Conservation (phyloP, 2,329 filamentous ascomycete genomes). For the Didymella keratinophila region DNA sequence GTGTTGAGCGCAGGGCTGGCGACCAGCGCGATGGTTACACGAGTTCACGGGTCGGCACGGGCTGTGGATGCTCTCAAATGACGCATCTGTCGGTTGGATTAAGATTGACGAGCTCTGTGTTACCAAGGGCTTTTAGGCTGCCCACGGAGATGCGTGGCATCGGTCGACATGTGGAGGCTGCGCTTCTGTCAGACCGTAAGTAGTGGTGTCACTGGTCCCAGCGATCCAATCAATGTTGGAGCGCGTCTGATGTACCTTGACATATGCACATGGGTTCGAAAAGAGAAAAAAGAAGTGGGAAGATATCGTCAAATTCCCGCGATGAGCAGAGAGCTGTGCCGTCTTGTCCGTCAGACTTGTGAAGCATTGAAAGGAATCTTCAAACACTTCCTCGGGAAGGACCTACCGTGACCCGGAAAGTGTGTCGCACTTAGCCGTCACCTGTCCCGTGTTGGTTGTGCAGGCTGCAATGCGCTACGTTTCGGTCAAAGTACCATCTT, state of each 20-base stretch:
- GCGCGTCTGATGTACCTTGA: conserved; percentile 30
- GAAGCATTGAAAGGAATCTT: conserved; percentile 23
- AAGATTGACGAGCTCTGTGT: conserved; percentile 48
- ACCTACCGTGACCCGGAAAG: neutral
- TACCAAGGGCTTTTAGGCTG: conserved; percentile 26
- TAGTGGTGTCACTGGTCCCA: conserved; percentile 12
- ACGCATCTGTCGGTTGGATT: conserved; percentile 34
- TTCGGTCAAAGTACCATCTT: neutral
- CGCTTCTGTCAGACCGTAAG: conserved; percentile 27
- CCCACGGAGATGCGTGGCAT: conserved; percentile 35
- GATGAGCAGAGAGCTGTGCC: conserved; percentile 27
- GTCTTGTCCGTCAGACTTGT: conserved; percentile 23
- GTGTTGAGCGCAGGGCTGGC: conserved; percentile 18
- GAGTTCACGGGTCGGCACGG: conserved; percentile 49
- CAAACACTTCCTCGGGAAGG: conserved; percentile 4
- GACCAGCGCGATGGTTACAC: conserved; percentile 24
- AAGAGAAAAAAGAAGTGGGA: conserved; percentile 31
- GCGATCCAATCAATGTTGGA: conserved; percentile 20
- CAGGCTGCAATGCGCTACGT: conserved; percentile 30
- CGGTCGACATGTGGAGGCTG: conserved; percentile 30
- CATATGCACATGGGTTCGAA: conserved; percentile 34
- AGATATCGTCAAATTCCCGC: conserved; percentile 30
- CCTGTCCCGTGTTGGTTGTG: conserved; percentile 6
- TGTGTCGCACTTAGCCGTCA: conserved; percentile 3
- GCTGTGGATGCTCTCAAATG: conserved; percentile 30